phyloP scores from a whole-genome alignment of 768 basidiomycete species.

The Trametes cingulata region DNA sequence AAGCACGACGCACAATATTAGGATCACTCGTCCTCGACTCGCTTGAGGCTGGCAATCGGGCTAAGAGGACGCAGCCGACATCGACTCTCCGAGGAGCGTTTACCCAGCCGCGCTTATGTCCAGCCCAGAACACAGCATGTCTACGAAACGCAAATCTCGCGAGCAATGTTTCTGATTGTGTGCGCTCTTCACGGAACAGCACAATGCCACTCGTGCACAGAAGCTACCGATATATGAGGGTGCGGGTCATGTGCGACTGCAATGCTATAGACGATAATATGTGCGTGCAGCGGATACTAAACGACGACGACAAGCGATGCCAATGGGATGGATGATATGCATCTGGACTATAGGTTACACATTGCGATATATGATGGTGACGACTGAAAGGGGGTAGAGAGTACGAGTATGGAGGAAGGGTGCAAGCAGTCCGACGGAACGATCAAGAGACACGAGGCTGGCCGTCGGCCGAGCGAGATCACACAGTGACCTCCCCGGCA shows the following conservation, averaged over 20 bases:
- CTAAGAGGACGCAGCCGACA: too few relatives aligned
- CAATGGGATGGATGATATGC: constrained; percentile 11
- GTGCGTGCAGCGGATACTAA: constrained; percentile 16
- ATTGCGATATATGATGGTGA: constrained; percentile 15
- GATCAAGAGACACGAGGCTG: constrained; percentile 19
- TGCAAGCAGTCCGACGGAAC: constrained; percentile 16
- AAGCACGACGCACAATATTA: too few relatives aligned
- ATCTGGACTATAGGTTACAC: constrained; percentile 19
- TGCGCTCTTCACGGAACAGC: neutral
- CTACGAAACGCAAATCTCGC: too few relatives aligned
- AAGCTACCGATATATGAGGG: constrained; percentile 14
- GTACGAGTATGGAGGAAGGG: neutral
- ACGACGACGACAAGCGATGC: constrained; percentile 17
- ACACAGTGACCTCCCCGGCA: constrained; percentile 6
- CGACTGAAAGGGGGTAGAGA: neutral
- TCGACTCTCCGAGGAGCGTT: too few relatives aligned
- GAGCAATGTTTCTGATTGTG: constrained; percentile 2
- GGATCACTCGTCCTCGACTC: too few relatives aligned
- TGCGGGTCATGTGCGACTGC: constrained; percentile 1
- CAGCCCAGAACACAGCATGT: too few relatives aligned
- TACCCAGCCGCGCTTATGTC: too few relatives aligned
- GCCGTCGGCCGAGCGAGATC: constrained; percentile 3
- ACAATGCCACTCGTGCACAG: neutral
- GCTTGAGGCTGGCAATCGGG: too few relatives aligned
- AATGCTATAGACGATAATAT: constrained; percentile 11